These are phyloP conservation scores for Tinospora cordifolia DNA, from an alignment of 164 flowering plant species.

Conservation along the genomic window DNA sequence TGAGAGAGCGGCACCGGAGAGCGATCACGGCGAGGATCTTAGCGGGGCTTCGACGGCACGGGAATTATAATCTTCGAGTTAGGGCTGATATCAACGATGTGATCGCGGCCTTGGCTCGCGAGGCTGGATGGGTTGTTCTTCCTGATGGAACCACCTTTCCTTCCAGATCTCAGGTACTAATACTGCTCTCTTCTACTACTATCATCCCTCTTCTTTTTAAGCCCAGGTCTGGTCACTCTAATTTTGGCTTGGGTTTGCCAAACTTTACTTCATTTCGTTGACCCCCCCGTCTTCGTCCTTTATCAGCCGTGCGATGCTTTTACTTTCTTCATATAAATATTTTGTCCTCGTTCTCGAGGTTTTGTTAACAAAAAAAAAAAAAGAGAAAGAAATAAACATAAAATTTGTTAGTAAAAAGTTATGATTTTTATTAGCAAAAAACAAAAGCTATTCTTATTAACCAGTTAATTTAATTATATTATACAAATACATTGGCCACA, in stretches of 20 bases:
- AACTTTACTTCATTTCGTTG: neutral
- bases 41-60: conserved; percentile 91
- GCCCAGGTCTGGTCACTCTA: neutral
- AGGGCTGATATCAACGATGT: conserved; percentile 99
- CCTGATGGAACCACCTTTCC: conserved; percentile 99
- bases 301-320: neutral
- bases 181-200: no score
- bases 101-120: conserved; percentile 87
- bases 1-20: conserved; percentile 81
- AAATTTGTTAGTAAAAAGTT: no score
- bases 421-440: no score
- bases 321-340: neutral
- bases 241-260: no score
- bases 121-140: conserved; percentile 98
- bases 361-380: no score
- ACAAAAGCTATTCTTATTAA: no score
- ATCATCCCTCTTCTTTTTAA: neutral
- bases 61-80: conserved; percentile 90
- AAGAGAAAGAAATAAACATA: no score
- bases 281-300: neutral
- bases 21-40: conserved; percentile 91
- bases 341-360: no score
- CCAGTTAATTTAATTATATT: no score
- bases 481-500: no score
- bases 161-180: conserved; percentile 65